Evolutionary conservation across 139 green algal species (phyloP), one percentile per base, ranked within the genome.

Genomic region (Zygnema circumcarinatum): DNA sequence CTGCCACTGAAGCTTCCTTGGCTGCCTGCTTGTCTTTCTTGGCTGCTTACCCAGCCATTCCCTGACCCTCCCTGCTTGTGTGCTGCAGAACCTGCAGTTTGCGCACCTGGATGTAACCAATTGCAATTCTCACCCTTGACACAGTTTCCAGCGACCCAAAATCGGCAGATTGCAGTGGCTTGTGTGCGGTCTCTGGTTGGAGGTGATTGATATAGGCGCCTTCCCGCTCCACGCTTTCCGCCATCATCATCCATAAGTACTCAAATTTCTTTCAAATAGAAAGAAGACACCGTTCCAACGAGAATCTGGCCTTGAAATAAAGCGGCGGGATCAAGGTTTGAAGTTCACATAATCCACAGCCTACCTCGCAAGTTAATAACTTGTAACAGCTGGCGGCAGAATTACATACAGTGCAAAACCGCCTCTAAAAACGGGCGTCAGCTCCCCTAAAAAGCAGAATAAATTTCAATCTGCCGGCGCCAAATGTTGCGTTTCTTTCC

Each of bases 121-220:
- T 85, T 54, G 79, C 79, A 85, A 25, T 38, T 75, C 1, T 85
- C 79, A n/a, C 79, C 79, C 36, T 85, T 85, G 22, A 38, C 67
- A 31, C 79, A 85, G 52, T 79, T 75, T 21, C 79, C 79, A 21
- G n/a, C 79, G 22, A 76, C 20, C 40, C 41, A 85, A 54, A 78
- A 85, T 31, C 79, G 52, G 79, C 79, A 85, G 1, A 85, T 40
- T 16, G 3, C 7, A 78, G 3, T 78, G 69, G 69, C 3, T 16
- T 7, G 16, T 25, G 47, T 25, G 16, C 47, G 47, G 7, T 62
- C 47, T 62, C 16, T 62, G 7, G 47, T 25, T 16, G 47, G 16
- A 25, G 47, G 47, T 16, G 47, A 62, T 62, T 62, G 47, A 62
- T 62, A 62, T 7, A 7, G 7, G 47, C 47, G 47, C 47, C 16